These are phyloP conservation scores for Phaseolus coccineus DNA, from an alignment of 331 rosid genomes.

Conservation along the genomic window DNA sequence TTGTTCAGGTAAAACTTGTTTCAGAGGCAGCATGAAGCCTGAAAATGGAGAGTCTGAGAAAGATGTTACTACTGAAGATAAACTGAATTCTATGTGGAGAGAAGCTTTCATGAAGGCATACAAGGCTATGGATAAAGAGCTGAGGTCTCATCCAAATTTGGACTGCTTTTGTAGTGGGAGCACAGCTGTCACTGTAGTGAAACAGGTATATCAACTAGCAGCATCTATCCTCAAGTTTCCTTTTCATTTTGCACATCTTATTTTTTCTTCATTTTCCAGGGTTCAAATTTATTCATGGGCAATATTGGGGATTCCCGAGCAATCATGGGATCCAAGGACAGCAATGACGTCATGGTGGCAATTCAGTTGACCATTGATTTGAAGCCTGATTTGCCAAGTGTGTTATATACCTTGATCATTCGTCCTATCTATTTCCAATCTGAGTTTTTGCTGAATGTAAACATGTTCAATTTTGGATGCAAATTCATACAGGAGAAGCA, in stretches of 20 bases:
- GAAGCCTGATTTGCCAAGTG: constrained; percentile 97
- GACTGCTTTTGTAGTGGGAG: constrained; percentile 98
- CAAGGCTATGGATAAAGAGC: constrained; percentile 93
- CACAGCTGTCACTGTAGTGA: constrained; percentile 83
- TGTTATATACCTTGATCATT: constrained; percentile 36
- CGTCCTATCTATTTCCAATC: constrained; percentile 23
- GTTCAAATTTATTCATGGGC: constrained; percentile 86
- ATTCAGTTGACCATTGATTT: constrained; percentile 89
- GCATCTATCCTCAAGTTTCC: constrained; percentile 7
- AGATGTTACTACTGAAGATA: constrained; percentile 66
- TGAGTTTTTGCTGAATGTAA: constrained; percentile 20
- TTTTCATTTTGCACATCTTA: constrained; percentile 34
- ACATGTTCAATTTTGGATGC: constrained; percentile 22
- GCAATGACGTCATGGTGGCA: constrained; percentile 73
- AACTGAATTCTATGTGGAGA: constrained; percentile 72
- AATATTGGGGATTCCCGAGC: constrained; percentile 95
- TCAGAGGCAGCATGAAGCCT: constrained; percentile 50
- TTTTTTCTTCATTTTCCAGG: constrained; percentile 58
- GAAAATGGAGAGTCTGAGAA: constrained; percentile 68
- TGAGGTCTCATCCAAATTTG: constrained; percentile 85
- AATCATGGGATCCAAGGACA: constrained; percentile 86
- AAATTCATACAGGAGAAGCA: constrained; percentile 70
- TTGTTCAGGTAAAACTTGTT: constrained; percentile 61
- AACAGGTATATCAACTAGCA: constrained; percentile 67
- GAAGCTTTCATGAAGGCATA: constrained; percentile 88